These are phyloP conservation scores for Fraxinus sp. DNA, from an alignment of 305 asterid genomes.

Conservation along the genomic window DNA sequence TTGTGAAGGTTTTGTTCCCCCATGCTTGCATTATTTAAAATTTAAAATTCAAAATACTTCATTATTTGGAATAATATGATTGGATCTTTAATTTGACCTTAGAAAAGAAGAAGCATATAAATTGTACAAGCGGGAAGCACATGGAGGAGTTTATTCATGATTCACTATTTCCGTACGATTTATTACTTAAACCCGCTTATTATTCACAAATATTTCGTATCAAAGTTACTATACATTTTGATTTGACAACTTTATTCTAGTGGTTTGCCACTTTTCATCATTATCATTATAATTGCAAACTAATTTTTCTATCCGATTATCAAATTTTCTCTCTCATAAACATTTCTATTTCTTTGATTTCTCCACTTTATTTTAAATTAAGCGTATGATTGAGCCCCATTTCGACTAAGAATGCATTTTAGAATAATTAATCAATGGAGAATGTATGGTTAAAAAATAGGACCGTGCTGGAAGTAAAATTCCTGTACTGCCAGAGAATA, in stretches of 20 bases:
- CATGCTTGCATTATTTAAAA: conserved; percentile 26
- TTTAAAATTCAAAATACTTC: conserved; percentile 12
- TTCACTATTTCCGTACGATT: neutral
- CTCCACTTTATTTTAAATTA: neutral
- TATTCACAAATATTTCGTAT: neutral
- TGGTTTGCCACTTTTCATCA: neutral
- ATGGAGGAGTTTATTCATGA: conserved; percentile 35
- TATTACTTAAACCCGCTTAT: neutral
- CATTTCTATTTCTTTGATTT: neutral
- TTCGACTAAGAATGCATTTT: too few species aligned
- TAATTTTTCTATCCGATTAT: neutral
- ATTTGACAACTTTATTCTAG: neutral
- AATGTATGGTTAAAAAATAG: neutral
- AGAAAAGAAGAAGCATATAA: neutral
- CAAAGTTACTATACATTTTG: neutral
- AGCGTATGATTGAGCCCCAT: too few species aligned
- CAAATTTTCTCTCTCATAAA: neutral
- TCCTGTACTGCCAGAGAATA: too few species aligned
- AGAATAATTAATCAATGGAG: too few species aligned
- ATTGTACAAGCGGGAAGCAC: conserved; percentile 34
- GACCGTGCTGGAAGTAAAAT: too few species aligned
- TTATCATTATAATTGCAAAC: neutral
- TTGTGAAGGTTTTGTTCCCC: conserved; percentile 21
- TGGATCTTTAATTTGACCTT: conserved; percentile 24
- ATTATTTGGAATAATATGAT: conserved; percentile 20